Evolutionary conservation across 345 rosid genomes (phyloP).

Genomic region (Cardiospermum halicacabum): DNA sequence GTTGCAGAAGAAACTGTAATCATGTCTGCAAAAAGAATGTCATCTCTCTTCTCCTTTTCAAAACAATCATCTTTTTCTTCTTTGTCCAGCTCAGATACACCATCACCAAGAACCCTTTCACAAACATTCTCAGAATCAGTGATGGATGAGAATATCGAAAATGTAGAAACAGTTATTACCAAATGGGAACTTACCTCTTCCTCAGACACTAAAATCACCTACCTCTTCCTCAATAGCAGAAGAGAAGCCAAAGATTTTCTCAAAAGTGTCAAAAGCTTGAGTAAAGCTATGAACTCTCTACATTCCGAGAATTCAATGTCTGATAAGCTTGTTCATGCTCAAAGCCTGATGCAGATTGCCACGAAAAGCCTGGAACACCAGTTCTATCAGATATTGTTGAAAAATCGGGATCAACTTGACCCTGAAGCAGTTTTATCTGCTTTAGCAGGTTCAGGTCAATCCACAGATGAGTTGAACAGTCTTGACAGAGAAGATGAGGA

Average conservation of each 20-base stretch:
- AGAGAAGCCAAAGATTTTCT: constrained; percentile 51
- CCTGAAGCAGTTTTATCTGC: constrained; percentile 41
- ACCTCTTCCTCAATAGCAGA: constrained; percentile 33
- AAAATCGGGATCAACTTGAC: constrained; percentile 39
- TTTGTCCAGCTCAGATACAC: background rate
- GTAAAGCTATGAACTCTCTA: constrained; percentile 49
- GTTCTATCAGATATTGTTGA: constrained; percentile 39
- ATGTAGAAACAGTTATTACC: constrained; percentile 44
- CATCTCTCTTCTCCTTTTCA: constrained; percentile 11
- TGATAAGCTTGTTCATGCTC: constrained; percentile 44
- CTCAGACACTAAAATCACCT: constrained; percentile 25
- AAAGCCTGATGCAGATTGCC: constrained; percentile 61
- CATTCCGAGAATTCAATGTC: constrained; percentile 37
- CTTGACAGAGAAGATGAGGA: constrained; percentile 22
- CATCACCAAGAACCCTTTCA: constrained; percentile 13
- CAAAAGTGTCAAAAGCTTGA: constrained; percentile 34
- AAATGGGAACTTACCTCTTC: constrained; percentile 54
- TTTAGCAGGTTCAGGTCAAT: constrained; percentile 35
- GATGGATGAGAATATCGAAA: constrained; percentile 42
- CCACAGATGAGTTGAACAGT: constrained; percentile 36
- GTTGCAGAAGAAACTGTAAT: background rate
- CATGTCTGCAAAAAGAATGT: constrained; percentile 4
- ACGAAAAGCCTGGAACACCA: constrained; percentile 66
- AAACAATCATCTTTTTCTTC: constrained; percentile 13
- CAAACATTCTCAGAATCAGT: constrained; percentile 33